Percentiles rank a stretch among this genome's conserved stretches.
These are phyloP conservation scores for Leishmania aethiopica DNA, from an alignment of 208 protist genomes.

Conservation along the genomic window DNA sequence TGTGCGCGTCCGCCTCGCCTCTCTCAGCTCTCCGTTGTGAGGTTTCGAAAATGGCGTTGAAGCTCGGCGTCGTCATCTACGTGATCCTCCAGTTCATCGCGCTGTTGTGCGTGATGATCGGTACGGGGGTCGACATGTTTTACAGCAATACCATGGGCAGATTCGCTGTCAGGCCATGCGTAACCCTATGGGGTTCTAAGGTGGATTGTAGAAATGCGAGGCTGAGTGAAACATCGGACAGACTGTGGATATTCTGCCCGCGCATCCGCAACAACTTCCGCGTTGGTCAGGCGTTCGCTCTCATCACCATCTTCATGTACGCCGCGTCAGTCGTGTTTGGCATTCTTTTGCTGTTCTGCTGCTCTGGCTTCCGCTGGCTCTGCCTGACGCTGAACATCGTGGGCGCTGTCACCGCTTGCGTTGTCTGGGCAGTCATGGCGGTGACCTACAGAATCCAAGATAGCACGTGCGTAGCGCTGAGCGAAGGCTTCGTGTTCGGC, in stretches of 20 bases:
- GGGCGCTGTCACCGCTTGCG: too few species aligned
- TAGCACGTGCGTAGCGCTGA: too few species aligned
- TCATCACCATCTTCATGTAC: too few species aligned
- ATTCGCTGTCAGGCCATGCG: constrained; percentile 22
- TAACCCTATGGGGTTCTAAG: constrained; percentile 62
- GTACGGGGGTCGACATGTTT: constrained; percentile 58
- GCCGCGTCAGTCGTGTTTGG: too few species aligned
- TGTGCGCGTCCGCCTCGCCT: neutral
- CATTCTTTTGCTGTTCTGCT: too few species aligned
- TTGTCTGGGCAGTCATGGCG: constrained; percentile 46
- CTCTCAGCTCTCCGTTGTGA: neutral
- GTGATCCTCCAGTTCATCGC: constrained; percentile 43
- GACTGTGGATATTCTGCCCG: too few species aligned
- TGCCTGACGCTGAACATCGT: too few species aligned
- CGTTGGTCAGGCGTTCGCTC: too few species aligned
- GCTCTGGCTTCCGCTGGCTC: too few species aligned
- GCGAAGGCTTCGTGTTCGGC: constrained; percentile 16
- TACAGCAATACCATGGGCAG: neutral
- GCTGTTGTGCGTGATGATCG: constrained; percentile 52
- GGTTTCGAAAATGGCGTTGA: constrained; percentile 2
- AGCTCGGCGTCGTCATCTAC: constrained; percentile 55
- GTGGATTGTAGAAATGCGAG: too few species aligned
- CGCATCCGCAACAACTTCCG: too few species aligned
- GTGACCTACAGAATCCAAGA: constrained; percentile 16
- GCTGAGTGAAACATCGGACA: too few species aligned